Base-by-base conservation (phyloP, 2,329 filamentous ascomycete species). In the Celoporthe dispersa region DNA sequence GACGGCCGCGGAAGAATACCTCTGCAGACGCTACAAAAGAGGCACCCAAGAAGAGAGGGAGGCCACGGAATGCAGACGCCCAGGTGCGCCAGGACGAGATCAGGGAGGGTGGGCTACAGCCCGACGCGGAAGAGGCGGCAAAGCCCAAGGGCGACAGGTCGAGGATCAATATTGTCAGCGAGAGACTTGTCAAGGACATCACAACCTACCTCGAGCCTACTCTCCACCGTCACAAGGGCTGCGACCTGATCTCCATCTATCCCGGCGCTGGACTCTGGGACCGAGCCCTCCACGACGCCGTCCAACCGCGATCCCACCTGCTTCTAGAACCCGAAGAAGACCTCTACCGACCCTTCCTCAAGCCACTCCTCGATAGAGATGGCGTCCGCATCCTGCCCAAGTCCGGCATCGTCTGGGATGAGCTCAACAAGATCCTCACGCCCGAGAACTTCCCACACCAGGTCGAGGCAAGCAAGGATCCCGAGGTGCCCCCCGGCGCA, bases 181-280 rank as follows among this genome's bases (percentile, higher is more conserved):
- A 85, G 19, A 74, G 79, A 48, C 81, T 41, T 53, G 41, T 55
- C 48, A 92, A 94, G 76, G 90, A 95, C 75, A 82, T 92, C 19
- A 75, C 97, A 61, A 78, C 87, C 8, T 92, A 92, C 71, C 81
- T 97, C n/a, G 88, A 87, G 2, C 86, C 87, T 0, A 89, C 89
- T 2, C 85, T 98, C 25, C 82, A 88, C 44, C 87, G 88, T 60
- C 91, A 96, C 79, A 82, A 84, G 64, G 92, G 93, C 67, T 94
- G 94, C 80, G 94, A 97, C 75, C 86, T 98, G 60, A 83, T 99
- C 75, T 95, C 98, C 77, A 83, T 97, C 68, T 93, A 94, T 78
- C 95, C 95, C 0, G 94, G 94, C 19, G 82, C 83, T 1, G 93
- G 94, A 11, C 67, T 97, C 2, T 96, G 92, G 88, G 97, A 94